Conservation (phyloP, 768 basidiomycete species). For the Daedalea quercina region DNA sequence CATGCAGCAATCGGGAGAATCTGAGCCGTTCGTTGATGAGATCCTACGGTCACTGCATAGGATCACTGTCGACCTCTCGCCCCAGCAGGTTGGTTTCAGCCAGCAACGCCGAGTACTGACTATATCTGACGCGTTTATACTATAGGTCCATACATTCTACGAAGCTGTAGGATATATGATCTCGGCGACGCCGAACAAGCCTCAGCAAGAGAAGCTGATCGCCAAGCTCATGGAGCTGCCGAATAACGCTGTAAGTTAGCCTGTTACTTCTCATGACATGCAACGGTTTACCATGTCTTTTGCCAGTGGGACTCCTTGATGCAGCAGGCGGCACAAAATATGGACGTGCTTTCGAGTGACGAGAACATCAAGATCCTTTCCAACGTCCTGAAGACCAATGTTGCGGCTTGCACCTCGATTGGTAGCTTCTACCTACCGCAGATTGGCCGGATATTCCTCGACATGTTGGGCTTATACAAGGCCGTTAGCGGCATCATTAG, state of each 20-base stretch:
- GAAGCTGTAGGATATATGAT: constrained; percentile 99
- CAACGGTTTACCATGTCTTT: background rate
- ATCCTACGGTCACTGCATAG: constrained; percentile 87
- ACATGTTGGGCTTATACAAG: constrained; percentile 97
- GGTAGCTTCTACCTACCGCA: constrained; percentile 98
- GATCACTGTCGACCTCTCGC: constrained; percentile 90
- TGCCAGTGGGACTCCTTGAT: constrained; percentile 93
- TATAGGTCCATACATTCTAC: constrained; percentile 90
- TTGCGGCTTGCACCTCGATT: constrained; percentile 94
- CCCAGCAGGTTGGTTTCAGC: constrained; percentile 56
- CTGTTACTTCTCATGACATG: background rate
- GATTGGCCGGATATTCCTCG: constrained; percentile 90
- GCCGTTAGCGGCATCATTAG: constrained; percentile 96
- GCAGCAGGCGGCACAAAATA: constrained; percentile 87
- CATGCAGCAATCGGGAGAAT: constrained; percentile 96
- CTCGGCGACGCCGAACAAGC: constrained; percentile 96
- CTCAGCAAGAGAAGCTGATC: constrained; percentile 92
- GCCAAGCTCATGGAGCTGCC: constrained; percentile 95
- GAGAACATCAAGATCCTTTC: constrained; percentile 97
- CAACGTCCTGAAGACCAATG: constrained; percentile 97
- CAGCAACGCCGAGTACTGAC: background rate
- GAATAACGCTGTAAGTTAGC: constrained; percentile 80
- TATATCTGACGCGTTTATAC: background rate
- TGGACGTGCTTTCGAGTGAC: constrained; percentile 83
- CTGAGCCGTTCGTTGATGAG: constrained; percentile 97